Conservation (phyloP, 768 basidiomycete genomes). For the Ramaria sp. region DNA sequence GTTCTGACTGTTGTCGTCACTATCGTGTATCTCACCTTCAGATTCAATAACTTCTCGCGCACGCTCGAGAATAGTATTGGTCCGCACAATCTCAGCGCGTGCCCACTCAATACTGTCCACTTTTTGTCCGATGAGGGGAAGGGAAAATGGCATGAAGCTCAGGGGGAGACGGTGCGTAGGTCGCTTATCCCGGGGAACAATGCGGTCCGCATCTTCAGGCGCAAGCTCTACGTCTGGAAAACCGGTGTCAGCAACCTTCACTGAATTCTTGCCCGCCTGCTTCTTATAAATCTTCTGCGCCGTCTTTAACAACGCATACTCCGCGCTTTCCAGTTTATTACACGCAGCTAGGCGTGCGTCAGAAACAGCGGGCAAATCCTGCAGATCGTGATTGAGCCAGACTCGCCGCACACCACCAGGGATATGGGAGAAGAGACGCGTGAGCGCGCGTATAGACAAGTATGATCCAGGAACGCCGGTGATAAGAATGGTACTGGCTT, state of each 20-base stretch:
- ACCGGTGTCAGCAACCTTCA: no score
- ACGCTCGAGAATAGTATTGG: constrained; percentile 41
- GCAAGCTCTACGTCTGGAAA: no score
- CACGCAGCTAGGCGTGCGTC: constrained; percentile 65
- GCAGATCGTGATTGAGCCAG: constrained; percentile 87
- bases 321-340: constrained; percentile 76
- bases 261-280: constrained; percentile 29
- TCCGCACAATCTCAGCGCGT: constrained; percentile 54
- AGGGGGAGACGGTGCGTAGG: constrained; percentile 64
- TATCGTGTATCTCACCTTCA: constrained; percentile 2
- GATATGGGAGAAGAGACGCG: constrained; percentile 61
- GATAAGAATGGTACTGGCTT: constrained; percentile 84
- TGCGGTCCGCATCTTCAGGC: constrained; percentile 27
- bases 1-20: constrained; percentile 18
- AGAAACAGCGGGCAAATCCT: constrained; percentile 76
- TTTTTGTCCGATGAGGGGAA: constrained; percentile 69
- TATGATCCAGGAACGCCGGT: constrained; percentile 79
- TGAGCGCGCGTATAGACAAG: constrained; percentile 58
- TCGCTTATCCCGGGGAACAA: constrained; percentile 62
- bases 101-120: constrained; percentile 94
- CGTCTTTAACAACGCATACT: constrained; percentile 64
- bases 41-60: constrained; percentile 25
- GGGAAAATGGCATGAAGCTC: constrained; percentile 41
- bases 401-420: constrained; percentile 87
- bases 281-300: constrained; percentile 62